Conservation (phyloP, 495 filamentous ascomycete genomes). For the Talaromyces proteolyticus region DNA sequence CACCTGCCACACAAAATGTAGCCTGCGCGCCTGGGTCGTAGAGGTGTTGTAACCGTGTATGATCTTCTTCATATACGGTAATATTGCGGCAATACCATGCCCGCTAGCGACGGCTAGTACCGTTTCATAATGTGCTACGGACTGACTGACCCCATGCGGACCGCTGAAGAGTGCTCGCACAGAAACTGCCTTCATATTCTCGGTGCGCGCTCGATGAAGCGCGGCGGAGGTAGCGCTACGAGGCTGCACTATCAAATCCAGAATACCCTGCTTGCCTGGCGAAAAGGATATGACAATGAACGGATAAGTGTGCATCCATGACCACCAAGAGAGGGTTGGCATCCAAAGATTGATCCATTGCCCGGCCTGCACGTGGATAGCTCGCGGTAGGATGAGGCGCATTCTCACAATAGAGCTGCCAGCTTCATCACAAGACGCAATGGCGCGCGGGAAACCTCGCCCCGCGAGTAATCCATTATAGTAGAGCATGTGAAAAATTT, state of each 20-base stretch:
- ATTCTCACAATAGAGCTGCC: conserved; percentile 12
- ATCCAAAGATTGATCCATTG: conserved; percentile 37
- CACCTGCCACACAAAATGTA: too few relatives aligned
- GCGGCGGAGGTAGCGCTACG: too few relatives aligned
- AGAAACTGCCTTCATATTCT: too few relatives aligned
- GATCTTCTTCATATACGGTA: too few relatives aligned
- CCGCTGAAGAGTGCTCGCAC: too few relatives aligned
- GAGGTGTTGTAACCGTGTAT: too few relatives aligned
- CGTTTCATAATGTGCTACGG: too few relatives aligned
- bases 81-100: too few relatives aligned
- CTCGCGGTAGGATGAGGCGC: conserved; percentile 16
- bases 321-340: conserved; percentile 22
- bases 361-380: conserved; percentile 23
- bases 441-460: conserved; percentile 11
- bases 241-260: conserved; percentile 22
- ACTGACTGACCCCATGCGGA: too few relatives aligned
- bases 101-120: too few relatives aligned
- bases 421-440: conserved; percentile 13
- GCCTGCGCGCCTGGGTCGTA: too few relatives aligned
- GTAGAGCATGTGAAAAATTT: conserved; percentile 16
- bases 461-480: conserved; percentile 19
- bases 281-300: conserved; percentile 32
- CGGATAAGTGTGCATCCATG: conserved; percentile 28
- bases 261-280: conserved; percentile 11
- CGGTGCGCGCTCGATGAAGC: too few relatives aligned